Conservation (phyloP, 1,139 yeast genomes). For the Pichia sp. region DNA sequence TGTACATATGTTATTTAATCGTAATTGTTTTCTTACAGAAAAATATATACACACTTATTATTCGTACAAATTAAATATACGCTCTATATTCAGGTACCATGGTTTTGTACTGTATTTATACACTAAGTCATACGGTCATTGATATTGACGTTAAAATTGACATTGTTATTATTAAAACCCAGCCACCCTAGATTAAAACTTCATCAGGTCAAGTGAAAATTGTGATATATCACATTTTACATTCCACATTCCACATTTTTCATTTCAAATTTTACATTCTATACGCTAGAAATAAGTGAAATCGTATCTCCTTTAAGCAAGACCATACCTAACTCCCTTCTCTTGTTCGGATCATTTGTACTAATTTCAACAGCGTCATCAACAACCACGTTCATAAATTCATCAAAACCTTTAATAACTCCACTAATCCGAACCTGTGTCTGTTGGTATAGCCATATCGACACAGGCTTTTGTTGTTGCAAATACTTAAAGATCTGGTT, state of each 20-base stretch:
- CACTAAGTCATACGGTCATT: too few species aligned
- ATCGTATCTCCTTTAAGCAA: slow-evolving; percentile 92
- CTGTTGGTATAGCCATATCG: slow-evolving; percentile 88
- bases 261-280: not conserved
- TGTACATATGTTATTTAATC: too few species aligned
- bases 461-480: slow-evolving; percentile 74
- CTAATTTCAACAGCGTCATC: slow-evolving; percentile 78
- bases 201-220: too few species aligned
- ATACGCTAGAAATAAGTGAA: slow-evolving; percentile 47
- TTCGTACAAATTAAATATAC: too few species aligned
- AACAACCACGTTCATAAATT: slow-evolving; percentile 93
- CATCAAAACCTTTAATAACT: slow-evolving; percentile 86
- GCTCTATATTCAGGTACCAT: too few species aligned
- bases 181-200: too few species aligned
- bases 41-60: too few species aligned
- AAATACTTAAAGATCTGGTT: slow-evolving; percentile 81
- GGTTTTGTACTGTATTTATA: too few species aligned
- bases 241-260: too few species aligned
- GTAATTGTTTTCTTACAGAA: too few species aligned
- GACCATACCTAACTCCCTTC: slow-evolving; percentile 47
- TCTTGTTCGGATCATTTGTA: slow-evolving; percentile 37
- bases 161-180: too few species aligned
- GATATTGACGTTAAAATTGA: too few species aligned
- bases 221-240: slow-evolving; percentile 6
- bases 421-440: slow-evolving; percentile 75